These are phyloP conservation scores for Trichoderma arundinaceum DNA, from an alignment of 2,329 filamentous ascomycete species.

Conservation along the genomic window DNA sequence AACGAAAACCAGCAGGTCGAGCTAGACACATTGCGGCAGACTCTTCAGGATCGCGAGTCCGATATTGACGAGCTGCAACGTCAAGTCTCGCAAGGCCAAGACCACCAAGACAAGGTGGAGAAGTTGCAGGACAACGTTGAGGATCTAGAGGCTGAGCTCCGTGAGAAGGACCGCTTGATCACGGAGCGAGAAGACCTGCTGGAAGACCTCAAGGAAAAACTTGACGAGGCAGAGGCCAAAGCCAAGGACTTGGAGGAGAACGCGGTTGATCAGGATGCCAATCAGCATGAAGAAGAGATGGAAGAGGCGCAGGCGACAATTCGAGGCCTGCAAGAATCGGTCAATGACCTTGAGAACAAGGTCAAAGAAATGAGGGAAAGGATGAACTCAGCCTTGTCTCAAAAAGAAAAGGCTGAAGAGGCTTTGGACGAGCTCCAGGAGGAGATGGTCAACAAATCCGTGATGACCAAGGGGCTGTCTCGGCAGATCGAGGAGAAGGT, in stretches of 20 bases:
- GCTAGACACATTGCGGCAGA: slow-evolving; percentile 61
- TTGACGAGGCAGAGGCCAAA: slow-evolving; percentile 61
- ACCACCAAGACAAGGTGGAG: slow-evolving; percentile 64
- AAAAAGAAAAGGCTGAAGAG: slow-evolving; percentile 63
- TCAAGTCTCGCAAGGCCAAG: slow-evolving; percentile 62
- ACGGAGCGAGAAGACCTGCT: slow-evolving; percentile 78
- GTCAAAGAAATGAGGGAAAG: slow-evolving; percentile 61
- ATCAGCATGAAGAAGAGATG: slow-evolving; percentile 57
- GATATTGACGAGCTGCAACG: slow-evolving; percentile 66
- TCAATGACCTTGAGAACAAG: slow-evolving; percentile 60
- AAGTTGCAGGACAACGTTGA: slow-evolving; percentile 75
- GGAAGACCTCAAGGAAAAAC: slow-evolving; percentile 65
- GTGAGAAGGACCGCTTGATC: slow-evolving; percentile 75
- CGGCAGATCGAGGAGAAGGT: slow-evolving; percentile 77
- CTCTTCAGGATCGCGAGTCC: slow-evolving; percentile 63
- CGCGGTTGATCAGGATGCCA: slow-evolving; percentile 62
- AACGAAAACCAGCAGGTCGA: slow-evolving; percentile 71
- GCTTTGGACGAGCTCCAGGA: slow-evolving; percentile 72
- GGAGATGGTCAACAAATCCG: slow-evolving; percentile 79
- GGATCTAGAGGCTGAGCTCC: slow-evolving; percentile 75
- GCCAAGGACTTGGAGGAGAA: slow-evolving; percentile 61
- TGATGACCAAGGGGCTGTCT: slow-evolving; percentile 74
- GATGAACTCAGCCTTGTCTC: slow-evolving; percentile 57
- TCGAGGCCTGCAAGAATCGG: slow-evolving; percentile 60
- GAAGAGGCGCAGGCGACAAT: slow-evolving; percentile 64